These are phyloP conservation scores for Bruguiera gymnorhiza DNA, from an alignment of 345 rosid genomes.

Conservation along the genomic window DNA sequence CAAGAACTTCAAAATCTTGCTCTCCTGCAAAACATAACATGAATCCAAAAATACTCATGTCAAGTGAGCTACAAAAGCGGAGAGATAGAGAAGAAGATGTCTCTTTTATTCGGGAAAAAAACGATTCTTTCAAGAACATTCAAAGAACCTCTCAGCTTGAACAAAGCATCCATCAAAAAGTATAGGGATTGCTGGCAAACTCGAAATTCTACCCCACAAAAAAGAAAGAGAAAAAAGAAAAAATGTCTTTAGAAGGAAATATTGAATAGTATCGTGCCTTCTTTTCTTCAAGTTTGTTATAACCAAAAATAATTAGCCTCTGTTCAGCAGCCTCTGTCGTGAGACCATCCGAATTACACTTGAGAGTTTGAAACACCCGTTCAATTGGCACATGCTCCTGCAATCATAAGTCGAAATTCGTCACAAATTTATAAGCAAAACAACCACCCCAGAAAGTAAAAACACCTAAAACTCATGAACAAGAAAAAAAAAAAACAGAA, in stretches of 20 bases:
- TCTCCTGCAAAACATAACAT: slow-evolving; percentile 41
- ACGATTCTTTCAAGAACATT: neutral
- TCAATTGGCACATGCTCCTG: slow-evolving; percentile 66
- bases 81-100: neutral
- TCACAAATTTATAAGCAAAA: slow-evolving; percentile 15
- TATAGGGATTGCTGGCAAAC: neutral
- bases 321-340: slow-evolving; percentile 54
- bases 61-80: neutral
- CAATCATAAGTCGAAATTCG: slow-evolving; percentile 20
- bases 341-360: slow-evolving; percentile 54
- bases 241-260: neutral
- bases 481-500: neutral
- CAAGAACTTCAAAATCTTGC: slow-evolving; percentile 53
- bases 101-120: neutral
- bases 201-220: neutral
- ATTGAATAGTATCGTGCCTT: slow-evolving; percentile 24
- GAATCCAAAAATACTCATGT: slow-evolving; percentile 1
- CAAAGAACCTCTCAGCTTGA: neutral
- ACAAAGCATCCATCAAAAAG: neutral
- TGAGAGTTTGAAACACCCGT: slow-evolving; percentile 59
- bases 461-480: neutral
- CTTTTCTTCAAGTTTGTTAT: slow-evolving; percentile 69
- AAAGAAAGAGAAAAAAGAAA: too few relatives aligned
- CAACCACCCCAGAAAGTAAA: slow-evolving; percentile 11
- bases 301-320: slow-evolving; percentile 54